phyloP scores from a whole-genome alignment of 2,329 filamentous ascomycete species.

The Didymella glomerata region DNA sequence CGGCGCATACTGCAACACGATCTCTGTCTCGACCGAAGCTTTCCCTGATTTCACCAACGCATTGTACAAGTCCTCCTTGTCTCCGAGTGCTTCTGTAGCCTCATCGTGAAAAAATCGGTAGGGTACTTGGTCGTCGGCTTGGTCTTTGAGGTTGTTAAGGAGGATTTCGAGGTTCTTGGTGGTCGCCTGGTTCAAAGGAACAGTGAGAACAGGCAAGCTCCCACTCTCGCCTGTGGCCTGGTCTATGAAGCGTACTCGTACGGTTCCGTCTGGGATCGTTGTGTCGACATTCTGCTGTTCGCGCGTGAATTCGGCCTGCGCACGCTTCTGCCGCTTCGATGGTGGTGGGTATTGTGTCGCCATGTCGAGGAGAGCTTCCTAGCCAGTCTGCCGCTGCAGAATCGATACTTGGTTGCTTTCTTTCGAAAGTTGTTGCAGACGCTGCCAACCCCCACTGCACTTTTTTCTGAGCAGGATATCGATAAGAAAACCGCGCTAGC shows the following conservation, averaged over 20 bases:
- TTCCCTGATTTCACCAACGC: conserved; percentile 53
- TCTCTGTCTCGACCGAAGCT: conserved; percentile 65
- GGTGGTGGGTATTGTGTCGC: conserved; percentile 83
- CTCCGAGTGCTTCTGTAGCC: conserved; percentile 54
- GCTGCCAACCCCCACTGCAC: conserved; percentile 17
- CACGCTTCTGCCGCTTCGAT: conserved; percentile 85
- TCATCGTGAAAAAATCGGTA: conserved; percentile 69
- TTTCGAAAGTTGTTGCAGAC: conserved; percentile 11
- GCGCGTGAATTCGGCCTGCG: conserved; percentile 73
- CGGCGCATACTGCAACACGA: conserved; percentile 73
- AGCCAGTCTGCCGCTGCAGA: background rate
- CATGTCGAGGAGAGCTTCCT: conserved; percentile 60
- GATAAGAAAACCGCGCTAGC: conserved; percentile 35
- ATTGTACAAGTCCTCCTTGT: conserved; percentile 57
- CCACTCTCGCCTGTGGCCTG: conserved; percentile 73
- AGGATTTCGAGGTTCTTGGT: conserved; percentile 90
- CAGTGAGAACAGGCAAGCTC: conserved; percentile 72
- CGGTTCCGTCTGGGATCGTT: conserved; percentile 73
- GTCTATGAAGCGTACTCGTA: conserved; percentile 89
- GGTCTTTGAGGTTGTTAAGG: conserved; percentile 81
- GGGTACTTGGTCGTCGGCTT: conserved; percentile 69
- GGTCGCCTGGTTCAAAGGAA: conserved; percentile 83
- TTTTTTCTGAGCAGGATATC: conserved; percentile 32
- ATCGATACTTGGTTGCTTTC: background rate
- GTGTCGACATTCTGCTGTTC: conserved; percentile 78